Base-by-base conservation (phyloP, 2,329 filamentous ascomycete species). In the Balansia obtecta region DNA sequence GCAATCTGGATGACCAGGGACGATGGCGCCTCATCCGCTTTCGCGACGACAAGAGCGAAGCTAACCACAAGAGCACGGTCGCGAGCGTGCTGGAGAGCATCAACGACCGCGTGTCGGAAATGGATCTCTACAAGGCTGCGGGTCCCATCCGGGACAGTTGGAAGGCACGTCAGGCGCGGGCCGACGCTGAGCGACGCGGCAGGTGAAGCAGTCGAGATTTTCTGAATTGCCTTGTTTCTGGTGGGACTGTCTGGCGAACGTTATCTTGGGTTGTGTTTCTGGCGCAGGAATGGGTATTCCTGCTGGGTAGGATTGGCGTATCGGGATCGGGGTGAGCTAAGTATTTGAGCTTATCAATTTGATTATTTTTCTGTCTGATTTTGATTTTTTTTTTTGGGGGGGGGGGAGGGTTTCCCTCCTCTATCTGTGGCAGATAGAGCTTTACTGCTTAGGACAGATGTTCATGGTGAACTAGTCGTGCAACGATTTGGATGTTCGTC, bases 71-170 rank as follows among this genome's bases (percentile, higher is more conserved):
- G 53, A 82, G 73, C 16, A 91, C 87, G 0, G 88, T 96, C 1
- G 74, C 82, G 27, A 94, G 86, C 63, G 93, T 98, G 4, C 76
- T 96, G 52, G 84, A 91, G 56, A 95, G 88, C 66, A 97, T 98
- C 58, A 77, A 82, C 53, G 88, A 96, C 60, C 82, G 82, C 1
- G 88, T 98, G 11, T 86, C 81, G 0, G 82, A 95, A 67, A 75
- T 86, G 51, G 89, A 98, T 61, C 73, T 98, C 34, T 75, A 90
- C 44, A 75, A 70, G 2, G 75, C 79, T 0, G 85, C 85, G 30
- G 77, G 75, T 38, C 72, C 68, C n/a, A 91, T 97, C 57, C 82
- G 86, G 57, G 78, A 83, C 32, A 82, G 81, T 13, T 95, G 89
- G 83, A 95, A 95, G 68, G 72, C 77, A 55, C 74, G 80, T 15